phyloP scores from a whole-genome alignment of 75 land plant genomes.

The Selaginella tamariscina region DNA sequence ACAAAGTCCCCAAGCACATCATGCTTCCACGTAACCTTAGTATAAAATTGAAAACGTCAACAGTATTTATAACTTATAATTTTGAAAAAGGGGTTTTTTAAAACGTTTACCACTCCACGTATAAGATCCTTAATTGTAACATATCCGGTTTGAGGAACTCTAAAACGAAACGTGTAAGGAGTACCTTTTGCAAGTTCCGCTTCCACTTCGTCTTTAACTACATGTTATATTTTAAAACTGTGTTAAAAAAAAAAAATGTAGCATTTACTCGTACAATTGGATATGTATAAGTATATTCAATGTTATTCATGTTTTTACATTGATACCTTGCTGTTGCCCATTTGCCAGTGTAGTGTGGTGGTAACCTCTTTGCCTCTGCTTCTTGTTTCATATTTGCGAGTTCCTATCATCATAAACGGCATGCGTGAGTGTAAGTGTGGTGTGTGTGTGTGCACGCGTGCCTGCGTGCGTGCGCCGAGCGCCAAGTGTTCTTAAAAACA shows the following conservation, averaged over 20 bases:
- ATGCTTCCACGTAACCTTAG: conserved; percentile 89
- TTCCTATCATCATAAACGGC: too few species aligned
- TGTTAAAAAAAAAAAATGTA: too few species aligned
- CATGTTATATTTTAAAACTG: too few species aligned
- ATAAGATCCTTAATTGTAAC: conserved; percentile 79
- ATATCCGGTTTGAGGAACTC: conserved; percentile 82
- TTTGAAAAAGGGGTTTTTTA: not conserved
- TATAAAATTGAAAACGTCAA: not conserved
- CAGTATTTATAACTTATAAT: not conserved
- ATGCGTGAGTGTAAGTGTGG: too few species aligned
- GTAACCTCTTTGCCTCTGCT: conserved; percentile 64
- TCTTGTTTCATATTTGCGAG: conserved; percentile 82
- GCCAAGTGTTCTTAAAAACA: too few species aligned
- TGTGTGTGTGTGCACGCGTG: too few species aligned
- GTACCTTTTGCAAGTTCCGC: conserved; percentile 77
- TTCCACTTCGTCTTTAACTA: conserved; percentile 58
- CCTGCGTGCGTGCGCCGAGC: too few species aligned
- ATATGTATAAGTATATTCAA: too few species aligned
- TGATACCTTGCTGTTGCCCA: conserved; percentile 89
- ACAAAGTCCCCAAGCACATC: conserved; percentile 93
- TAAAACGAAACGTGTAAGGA: conserved; percentile 77
- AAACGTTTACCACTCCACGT: conserved; percentile 68
- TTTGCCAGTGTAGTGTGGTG: conserved; percentile 87
- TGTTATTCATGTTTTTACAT: too few species aligned
- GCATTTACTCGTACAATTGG: too few species aligned